Evolutionary conservation across 352 stramenopile species (phyloP), one percentile per base, ranked within the genome.

Genomic region (Blastocystis sp.): DNA sequence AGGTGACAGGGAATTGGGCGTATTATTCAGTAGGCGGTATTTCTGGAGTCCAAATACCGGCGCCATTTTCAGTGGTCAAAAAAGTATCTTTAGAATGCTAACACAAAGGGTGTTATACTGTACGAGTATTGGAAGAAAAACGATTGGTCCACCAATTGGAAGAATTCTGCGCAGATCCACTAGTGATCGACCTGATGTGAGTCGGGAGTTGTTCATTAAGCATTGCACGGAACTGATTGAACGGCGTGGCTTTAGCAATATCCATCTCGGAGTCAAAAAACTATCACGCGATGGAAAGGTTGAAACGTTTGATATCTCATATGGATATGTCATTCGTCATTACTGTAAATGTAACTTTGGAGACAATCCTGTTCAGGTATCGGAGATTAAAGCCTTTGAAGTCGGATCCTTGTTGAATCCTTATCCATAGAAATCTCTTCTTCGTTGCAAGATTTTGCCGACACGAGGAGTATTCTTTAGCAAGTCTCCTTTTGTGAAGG

Each of bases 351-450:
- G 73, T 64, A 66, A 68, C 53, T 66, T 66, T 40, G 51, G 30
- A n/a, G 53, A 37, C 51, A 44, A 64, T 64, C 48, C 73, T 30
- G 22, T 66, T 30, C 44, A 30, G 24, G 35, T 17, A 15, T 58
- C 44, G 33, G 51, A 84, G 0, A n/a, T 84, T 17, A 84, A 84
- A 44, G n/a, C 57, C 24, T 84, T 84, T 69, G 73, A 84, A 84
- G 73, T 84, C 22, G 73, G 73, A 42, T 78, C 24, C 7, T n/a
- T 42, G n/a, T 53, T 53, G 24, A 27, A 19, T 64, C 13, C 13
- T 53, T n/a, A 40, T 7, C 27, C 1, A 4, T 84, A 84, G 73
- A 84, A 66, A 68, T 66, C 73, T 17, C 53, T 84, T 17, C 64
- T 24, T n/a, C 51, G 35, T 54, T 84, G 73, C 73, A 33, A 40